Base-by-base conservation (phyloP, 164 flowering plant species). In the Berberis vulgaris region DNA sequence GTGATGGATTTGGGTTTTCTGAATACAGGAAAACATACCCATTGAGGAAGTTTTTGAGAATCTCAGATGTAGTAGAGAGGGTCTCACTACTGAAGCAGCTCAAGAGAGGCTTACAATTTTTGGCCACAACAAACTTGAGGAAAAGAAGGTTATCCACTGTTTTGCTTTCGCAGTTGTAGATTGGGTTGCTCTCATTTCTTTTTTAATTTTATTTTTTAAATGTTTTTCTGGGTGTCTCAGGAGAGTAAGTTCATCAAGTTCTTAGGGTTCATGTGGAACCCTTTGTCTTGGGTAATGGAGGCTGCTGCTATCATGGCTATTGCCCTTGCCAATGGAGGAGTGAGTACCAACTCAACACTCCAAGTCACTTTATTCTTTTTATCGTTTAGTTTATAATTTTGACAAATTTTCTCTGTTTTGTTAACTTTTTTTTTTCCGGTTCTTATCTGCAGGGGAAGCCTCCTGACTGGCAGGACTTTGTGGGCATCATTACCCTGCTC, bases 231-330 rank as follows among this genome's bases (percentile, higher is more conserved):
- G 41, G 54, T 81, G n/a, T 70, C 67, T 64, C 86, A 87, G 98
- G 98, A 92, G 72, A 92, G 85, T 54, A 92, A 92, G 69, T 57
- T 92, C 54, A 77, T 92, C 75, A 92, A 92, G 77, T 89, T 89
- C 64, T 70, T 92, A 61, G 91, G 96, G 62, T 89, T 92, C 72
- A 92, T 92, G 97, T 88, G 97, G 96, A 91, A 91, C 65, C 96
- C 97, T 64, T 74, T 91, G 2, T 91, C 96, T 61, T 91, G 97
- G 97, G 96, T 91, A 53, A 91, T 91, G 97, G 97, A 91, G 75
- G 92, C 89, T 54, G 97, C 97, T 52, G 96, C 97, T 26, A 81
- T 89, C 60, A 92, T 92, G 96, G 95, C 96, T 5, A 92, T 92
- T 72, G 92, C 89, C 0, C 88, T 92, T 41, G 95, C 96, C 5